Evolutionary conservation across 495 filamentous ascomycete genomes (phyloP).

Genomic region (Daldinia grandis): DNA sequence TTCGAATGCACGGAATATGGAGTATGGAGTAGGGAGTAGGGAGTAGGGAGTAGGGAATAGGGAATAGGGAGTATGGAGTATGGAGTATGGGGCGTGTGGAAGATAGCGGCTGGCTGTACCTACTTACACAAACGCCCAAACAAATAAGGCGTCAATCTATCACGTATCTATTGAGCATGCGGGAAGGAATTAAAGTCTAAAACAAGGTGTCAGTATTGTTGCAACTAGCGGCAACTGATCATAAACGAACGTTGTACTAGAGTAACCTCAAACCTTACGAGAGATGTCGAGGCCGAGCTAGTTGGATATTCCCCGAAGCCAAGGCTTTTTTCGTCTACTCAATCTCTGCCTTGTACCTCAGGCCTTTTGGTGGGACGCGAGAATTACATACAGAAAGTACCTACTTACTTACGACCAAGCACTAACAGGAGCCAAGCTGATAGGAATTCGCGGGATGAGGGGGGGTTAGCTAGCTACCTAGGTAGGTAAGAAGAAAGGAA

Average conservation of each 20-base stretch:
- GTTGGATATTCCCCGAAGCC: constrained; percentile 32
- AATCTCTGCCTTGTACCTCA: background rate
- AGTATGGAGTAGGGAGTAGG: too few relatives aligned
- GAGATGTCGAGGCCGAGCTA: constrained; percentile 16
- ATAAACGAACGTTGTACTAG: constrained; percentile 20
- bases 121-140: constrained; percentile 14
- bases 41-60: too few relatives aligned
- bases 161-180: constrained; percentile 5
- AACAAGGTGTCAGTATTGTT: constrained; percentile 40
- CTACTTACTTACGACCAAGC: background rate
- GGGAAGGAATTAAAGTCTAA: constrained; percentile 35
- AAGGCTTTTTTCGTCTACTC: constrained; percentile 6
- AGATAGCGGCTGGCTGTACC: too few relatives aligned
- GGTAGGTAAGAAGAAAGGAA: background rate
- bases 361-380: background rate
- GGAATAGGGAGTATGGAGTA: too few relatives aligned
- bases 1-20: constrained; percentile 13
- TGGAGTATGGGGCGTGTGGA: too few relatives aligned
- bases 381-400: background rate
- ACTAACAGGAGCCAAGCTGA: background rate
- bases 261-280: constrained; percentile 25
- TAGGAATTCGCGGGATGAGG: background rate
- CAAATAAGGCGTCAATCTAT: constrained; percentile 5
- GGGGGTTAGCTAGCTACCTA: too few relatives aligned
- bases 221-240: constrained; percentile 32